These are phyloP conservation scores for Termitomyces sp. DNA, from an alignment of 1,284 basidiomycete genomes.

Conservation along the genomic window DNA sequence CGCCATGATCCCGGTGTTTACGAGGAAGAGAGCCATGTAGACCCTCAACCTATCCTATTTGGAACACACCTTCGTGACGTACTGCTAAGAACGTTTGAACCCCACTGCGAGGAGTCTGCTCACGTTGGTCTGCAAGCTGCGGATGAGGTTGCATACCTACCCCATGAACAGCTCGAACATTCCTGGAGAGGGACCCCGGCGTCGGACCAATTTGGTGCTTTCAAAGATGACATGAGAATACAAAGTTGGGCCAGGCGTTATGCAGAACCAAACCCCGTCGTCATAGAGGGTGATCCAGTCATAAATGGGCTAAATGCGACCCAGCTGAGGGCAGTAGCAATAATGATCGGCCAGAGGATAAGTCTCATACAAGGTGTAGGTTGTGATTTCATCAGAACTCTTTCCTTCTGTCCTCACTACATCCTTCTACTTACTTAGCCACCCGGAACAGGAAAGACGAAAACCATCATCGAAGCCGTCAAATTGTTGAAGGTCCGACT, in stretches of 20 bases:
- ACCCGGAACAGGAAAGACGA: constrained; percentile 94
- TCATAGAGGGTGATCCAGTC: constrained; percentile 77
- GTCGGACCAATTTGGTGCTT: constrained; percentile 40
- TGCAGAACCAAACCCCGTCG: constrained; percentile 54
- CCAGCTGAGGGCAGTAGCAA: constrained; percentile 81
- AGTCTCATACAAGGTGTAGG: constrained; percentile 86
- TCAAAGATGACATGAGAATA: constrained; percentile 66
- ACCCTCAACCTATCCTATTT: constrained; percentile 43
- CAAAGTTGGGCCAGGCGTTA: constrained; percentile 74
- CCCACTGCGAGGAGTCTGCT: constrained; percentile 20
- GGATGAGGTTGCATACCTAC: constrained; percentile 32
- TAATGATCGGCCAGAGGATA: constrained; percentile 77
- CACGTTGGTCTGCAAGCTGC: constrained; percentile 21
- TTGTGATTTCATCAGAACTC: constrained; percentile 5
- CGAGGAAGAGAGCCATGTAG: constrained; percentile 31
- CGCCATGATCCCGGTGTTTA: constrained; percentile 49
- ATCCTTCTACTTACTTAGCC: constrained; percentile 49
- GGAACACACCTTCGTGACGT: constrained; percentile 71
- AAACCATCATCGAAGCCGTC: constrained; percentile 84
- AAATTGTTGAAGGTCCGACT: constrained; percentile 68
- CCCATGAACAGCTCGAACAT: constrained; percentile 20
- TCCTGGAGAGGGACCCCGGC: constrained; percentile 1
- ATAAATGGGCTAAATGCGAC: constrained; percentile 66
- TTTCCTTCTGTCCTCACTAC: constrained; percentile 10
- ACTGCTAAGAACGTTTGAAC: constrained; percentile 49